These are phyloP conservation scores for Xylariomycetidae sp. DNA, from an alignment of 2,329 filamentous ascomycete genomes.

Conservation along the genomic window DNA sequence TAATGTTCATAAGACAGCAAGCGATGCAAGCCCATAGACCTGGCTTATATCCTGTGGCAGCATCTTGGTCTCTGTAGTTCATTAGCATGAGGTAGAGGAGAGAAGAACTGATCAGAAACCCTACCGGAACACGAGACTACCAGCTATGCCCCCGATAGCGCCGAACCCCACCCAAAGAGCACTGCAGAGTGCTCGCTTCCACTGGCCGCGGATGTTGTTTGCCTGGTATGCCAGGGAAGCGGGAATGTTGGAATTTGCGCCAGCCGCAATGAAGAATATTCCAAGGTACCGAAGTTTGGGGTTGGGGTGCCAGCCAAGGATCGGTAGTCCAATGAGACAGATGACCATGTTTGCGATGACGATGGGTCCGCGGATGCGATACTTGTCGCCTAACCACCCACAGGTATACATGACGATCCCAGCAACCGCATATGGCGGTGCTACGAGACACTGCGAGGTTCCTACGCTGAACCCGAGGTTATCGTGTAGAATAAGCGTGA, in stretches of 20 bases:
- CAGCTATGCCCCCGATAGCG: conserved; percentile 72
- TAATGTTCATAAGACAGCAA: conserved; percentile 38
- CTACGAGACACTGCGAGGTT: conserved; percentile 62
- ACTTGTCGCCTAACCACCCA: conserved; percentile 62
- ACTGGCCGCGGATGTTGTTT: conserved; percentile 83
- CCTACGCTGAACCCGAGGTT: conserved; percentile 60
- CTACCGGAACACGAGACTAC: conserved; percentile 63
- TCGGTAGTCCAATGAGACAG: conserved; percentile 61
- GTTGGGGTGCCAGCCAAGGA: conserved; percentile 61
- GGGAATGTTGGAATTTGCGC: conserved; percentile 72
- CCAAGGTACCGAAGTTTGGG: conserved; percentile 62
- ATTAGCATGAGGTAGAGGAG: conserved; percentile 1
- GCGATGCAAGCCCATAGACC: conserved; percentile 52
- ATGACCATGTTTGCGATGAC: conserved; percentile 60
- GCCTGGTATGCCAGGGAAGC: conserved; percentile 73
- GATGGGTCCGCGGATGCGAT: conserved; percentile 58
- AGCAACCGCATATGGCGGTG: conserved; percentile 62
- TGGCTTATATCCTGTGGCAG: conserved; percentile 43
- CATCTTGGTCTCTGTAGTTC: conserved; percentile 35
- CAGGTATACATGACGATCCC: conserved; percentile 55
- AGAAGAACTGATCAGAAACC: conserved; percentile 4
- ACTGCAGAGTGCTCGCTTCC: conserved; percentile 77
- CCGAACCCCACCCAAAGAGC: conserved; percentile 72
- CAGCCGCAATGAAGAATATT: conserved; percentile 69
- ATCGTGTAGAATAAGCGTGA: conserved; percentile 64